Percentiles rank a stretch among this genome's conserved stretches.
Evolutionary conservation across 257 asterid genomes (phyloP).

Genomic region (Lithospermum erythrorhizon): DNA sequence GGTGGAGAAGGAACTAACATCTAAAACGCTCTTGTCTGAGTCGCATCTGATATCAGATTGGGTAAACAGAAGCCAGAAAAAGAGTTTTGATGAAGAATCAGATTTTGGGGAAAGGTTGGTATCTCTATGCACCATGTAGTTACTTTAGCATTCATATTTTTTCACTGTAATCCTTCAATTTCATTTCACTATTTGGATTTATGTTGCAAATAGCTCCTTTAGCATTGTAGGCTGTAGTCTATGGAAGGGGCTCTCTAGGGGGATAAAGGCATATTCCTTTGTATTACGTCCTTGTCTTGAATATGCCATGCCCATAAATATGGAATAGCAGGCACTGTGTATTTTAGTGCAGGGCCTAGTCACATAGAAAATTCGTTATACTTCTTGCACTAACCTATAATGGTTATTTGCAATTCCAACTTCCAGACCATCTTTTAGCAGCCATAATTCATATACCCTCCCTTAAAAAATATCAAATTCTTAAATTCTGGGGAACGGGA

Average conservation of each 20-base stretch:
- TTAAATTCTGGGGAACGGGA: neutral
- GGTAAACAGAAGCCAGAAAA: slow-evolving; percentile 51
- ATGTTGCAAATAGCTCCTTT: too few species aligned
- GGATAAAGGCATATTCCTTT: neutral
- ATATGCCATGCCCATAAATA: neutral
- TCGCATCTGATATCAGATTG: slow-evolving; percentile 88
- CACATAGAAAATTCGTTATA: neutral
- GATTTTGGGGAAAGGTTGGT: slow-evolving; percentile 95
- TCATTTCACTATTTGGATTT: neutral
- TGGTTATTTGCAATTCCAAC: neutral
- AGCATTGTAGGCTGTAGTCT: too few species aligned
- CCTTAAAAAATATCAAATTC: neutral
- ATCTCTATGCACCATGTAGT: slow-evolving; percentile 6
- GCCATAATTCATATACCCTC: neutral
- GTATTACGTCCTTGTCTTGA: neutral
- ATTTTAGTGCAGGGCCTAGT: too few species aligned
- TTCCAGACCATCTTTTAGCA: neutral
- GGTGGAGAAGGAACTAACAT: slow-evolving; percentile 38
- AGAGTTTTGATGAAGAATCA: slow-evolving; percentile 43
- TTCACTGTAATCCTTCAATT: neutral
- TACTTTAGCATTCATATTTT: neutral
- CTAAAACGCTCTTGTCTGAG: slow-evolving; percentile 53
- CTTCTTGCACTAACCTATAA: neutral
- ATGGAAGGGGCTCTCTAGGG: too few species aligned
- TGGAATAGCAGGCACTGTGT: neutral